Evolutionary conservation across 2,329 filamentous ascomycete genomes (phyloP), one percentile per base, ranked within the genome.

Genomic region (Paecilomyces formosus): DNA sequence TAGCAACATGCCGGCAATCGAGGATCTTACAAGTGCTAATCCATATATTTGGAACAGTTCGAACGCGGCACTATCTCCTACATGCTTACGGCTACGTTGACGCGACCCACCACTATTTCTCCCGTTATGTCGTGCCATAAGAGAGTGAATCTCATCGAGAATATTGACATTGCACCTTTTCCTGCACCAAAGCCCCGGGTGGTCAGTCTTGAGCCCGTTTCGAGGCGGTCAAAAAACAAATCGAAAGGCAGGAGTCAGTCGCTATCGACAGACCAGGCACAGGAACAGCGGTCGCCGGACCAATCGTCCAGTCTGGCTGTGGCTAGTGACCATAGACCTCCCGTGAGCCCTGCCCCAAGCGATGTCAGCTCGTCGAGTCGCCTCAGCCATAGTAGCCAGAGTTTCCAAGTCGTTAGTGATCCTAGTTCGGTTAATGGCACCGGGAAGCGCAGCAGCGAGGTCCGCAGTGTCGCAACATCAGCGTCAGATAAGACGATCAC

Each of bases 61-160:
- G 94, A 97, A 76, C 87, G 93, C 70, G 94, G 94, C 35, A 92
- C 90, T 1, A 90, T 99, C 66, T 88, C 89, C 21, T 99, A 97
- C 76, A 86, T 93, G 78, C 84, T 97, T 66, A 93, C 90, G 5
- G 88, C 93, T 31, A 97, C 92, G 8, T 74, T 97, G 58, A 97
- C 93, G 21, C 86, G 92, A 58, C 93, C 94, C 21, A 94, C 89
- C 0, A 87, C 92, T 5, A 95, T 97, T 61, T 83, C 88, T 13
- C 88, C 93, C 1, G 92, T 88, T 2, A 82, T 87, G 9, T 88
- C 85, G 35, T 94, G 89, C 74, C 91, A 96, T 64, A 84, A 86
- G 61, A 92, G 92, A 68, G 82, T 99, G 22, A 85, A 87, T 60
- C 79, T 97, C 7, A 78, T 90, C 33, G 91, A 97, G 72, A 86